Base-by-base conservation (phyloP, 352 stramenopile species). In the Globisporangium barbulae region DNA sequence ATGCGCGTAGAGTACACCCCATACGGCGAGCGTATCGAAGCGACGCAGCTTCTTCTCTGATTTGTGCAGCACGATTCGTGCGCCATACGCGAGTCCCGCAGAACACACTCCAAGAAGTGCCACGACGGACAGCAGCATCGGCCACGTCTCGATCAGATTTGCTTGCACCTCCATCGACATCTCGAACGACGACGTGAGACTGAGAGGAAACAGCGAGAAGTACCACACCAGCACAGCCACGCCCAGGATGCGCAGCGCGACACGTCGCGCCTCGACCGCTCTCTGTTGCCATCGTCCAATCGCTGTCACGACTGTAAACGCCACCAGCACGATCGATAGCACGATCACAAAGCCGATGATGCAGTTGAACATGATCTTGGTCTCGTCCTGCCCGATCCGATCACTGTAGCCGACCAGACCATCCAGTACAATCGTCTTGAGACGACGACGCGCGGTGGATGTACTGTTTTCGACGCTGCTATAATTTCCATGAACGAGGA, bases 161-260 rank as follows among this genome's bases (percentile, higher is more conserved):
- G 63, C 55, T 49, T 74, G 25, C 9, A 67, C 59, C 28, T 58
- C 61, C 41, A 74, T 67, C 9, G 63, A 54, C 33, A 75, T 66
- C n/a, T 81, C 75, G 57, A 78, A 82, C 41, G 53, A 74, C 7
- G 69, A 30, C 15, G 72, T 58, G 37, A 74, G 56, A 6, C 63
- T 78, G 12, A 86, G 61, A 9, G 77, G 77, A 37, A 81, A 80
- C 47, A 83, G 58, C 30, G 70, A 55, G 3, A 77, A 53, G 56
- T 74, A 76, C 72, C 71, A 81, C 17, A 83, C 31, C 3, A 86
- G 67, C 19, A 86, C 69, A 15, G 48, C 19, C 35, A 86, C 61
- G 8, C 75, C 73, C 12, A 78, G 39, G n/a, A 79, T 55, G 28
- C 71, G 74, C 17, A 73, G 44, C n/a, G 68, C 70, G 2, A 76